Evolutionary conservation across 371 early-diverging fungal genomes (phyloP).

Genomic region (Sporodiniella umbellata): DNA sequence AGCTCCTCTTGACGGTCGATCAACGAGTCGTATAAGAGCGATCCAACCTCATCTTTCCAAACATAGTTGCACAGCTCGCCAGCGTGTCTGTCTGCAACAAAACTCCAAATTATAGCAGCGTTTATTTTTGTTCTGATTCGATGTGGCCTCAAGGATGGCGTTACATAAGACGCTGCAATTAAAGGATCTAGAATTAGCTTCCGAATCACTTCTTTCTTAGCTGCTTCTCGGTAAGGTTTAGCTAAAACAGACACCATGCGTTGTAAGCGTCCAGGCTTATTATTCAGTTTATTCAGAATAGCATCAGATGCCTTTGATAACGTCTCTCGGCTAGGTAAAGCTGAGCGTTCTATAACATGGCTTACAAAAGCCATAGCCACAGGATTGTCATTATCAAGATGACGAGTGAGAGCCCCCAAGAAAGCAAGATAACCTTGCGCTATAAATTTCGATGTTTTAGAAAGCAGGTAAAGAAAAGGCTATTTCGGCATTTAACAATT

Average conservation of each 20-base stretch:
- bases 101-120: constrained; percentile 38
- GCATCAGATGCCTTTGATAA: constrained; percentile 28
- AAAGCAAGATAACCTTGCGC: constrained; percentile 38
- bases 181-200: constrained; percentile 5
- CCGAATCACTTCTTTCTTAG: constrained; percentile 5
- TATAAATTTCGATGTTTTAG: background rate
- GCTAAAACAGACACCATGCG: constrained; percentile 19
- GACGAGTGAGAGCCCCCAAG: constrained; percentile 21
- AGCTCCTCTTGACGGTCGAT: constrained; percentile 28
- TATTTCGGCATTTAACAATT: background rate
- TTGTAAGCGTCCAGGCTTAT: constrained; percentile 20
- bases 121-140: constrained; percentile 22
- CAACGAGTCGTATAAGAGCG: constrained; percentile 26
- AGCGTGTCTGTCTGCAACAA: constrained; percentile 44
- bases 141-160: constrained; percentile 1
- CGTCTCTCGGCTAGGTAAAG: constrained; percentile 50
- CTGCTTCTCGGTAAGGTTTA: constrained; percentile 7
- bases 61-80: constrained; percentile 38
- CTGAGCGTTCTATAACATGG: constrained; percentile 54
- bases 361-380: constrained; percentile 55
- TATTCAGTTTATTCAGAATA: constrained; percentile 28
- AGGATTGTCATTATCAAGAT: constrained; percentile 44
- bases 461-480: background rate
- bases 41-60: constrained; percentile 36
- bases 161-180: background rate